These are phyloP conservation scores for Aspergillus asperescens DNA, from an alignment of 495 filamentous ascomycete genomes.

Conservation along the genomic window DNA sequence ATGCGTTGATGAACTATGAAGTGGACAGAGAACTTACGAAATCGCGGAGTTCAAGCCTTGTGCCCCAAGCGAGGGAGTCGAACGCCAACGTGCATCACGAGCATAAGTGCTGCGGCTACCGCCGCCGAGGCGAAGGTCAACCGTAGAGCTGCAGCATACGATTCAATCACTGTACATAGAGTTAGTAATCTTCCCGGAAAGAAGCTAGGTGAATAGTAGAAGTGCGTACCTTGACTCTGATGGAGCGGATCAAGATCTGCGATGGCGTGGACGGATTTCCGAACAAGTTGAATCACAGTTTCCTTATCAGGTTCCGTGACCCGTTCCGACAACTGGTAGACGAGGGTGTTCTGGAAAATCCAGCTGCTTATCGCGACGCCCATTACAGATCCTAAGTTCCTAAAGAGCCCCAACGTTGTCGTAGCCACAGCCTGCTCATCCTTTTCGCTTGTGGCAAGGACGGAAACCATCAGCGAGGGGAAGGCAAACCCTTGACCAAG, in stretches of 20 bases:
- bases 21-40: not conserved
- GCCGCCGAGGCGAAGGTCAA: conserved; percentile 50
- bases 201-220: not conserved
- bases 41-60: conserved; percentile 16
- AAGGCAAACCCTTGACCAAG: conserved; percentile 62
- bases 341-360: conserved; percentile 67
- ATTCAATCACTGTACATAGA: conserved; percentile 45
- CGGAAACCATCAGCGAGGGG: conserved; percentile 59
- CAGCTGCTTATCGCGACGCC: conserved; percentile 67
- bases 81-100: conserved; percentile 46
- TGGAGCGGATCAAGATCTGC: conserved; percentile 44
- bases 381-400: conserved; percentile 63
- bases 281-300: conserved; percentile 45
- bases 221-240: conserved; percentile 44
- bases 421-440: conserved; percentile 73
- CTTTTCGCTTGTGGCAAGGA: conserved; percentile 62
- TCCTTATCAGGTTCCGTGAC: conserved; percentile 53
- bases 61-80: conserved; percentile 50
- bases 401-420: conserved; percentile 62
- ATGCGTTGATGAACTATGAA: not conserved
- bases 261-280: conserved; percentile 51
- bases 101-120: conserved; percentile 44
- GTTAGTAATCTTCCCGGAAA: conserved; percentile 19
- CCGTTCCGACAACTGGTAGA: conserved; percentile 50
- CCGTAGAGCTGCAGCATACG: conserved; percentile 55